Conservation (phyloP, 768 basidiomycete genomes). For the Amanita rubescens region DNA sequence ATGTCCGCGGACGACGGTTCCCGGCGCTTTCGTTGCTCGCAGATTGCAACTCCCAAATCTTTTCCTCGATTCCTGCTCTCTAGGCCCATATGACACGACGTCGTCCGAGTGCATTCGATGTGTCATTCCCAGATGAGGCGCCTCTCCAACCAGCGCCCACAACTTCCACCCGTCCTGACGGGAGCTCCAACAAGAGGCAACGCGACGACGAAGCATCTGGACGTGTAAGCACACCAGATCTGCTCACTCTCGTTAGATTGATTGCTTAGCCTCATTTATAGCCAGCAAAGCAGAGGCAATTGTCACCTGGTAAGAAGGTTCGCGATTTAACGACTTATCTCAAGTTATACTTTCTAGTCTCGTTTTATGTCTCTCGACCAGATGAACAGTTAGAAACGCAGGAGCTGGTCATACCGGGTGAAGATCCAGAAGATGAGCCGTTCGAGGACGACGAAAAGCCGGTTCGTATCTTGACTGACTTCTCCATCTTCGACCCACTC, state of each 20-base stretch:
- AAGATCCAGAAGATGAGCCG: conserved; percentile 26
- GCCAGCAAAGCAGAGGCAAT: conserved; percentile 20
- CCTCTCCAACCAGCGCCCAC: not conserved
- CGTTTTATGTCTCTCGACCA: conserved; percentile 27
- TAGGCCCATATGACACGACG: conserved; percentile 28
- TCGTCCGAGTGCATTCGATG: conserved; percentile 48
- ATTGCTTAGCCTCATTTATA: conserved; percentile 8
- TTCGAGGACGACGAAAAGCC: conserved; percentile 37
- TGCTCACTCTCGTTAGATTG: not conserved
- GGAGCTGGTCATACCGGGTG: conserved; percentile 31
- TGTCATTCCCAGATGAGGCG: conserved; percentile 41
- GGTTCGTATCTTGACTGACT: conserved; percentile 49
- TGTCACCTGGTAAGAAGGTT: conserved; percentile 12
- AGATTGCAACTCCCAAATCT: no score
- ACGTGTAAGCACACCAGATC: not conserved
- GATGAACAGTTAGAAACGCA: conserved; percentile 28
- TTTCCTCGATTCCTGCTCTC: no score
- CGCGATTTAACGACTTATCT: conserved; percentile 1
- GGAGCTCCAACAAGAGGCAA: not conserved
- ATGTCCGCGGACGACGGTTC: not conserved
- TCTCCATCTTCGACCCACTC: conserved; percentile 52
- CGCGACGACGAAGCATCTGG: not conserved
- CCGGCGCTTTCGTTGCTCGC: no score
- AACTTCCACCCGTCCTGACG: no score
- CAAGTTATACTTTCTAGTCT: conserved; percentile 22